phyloP scores from a whole-genome alignment of 2,329 filamentous ascomycete species.

The Colletotrichum shisoi region DNA sequence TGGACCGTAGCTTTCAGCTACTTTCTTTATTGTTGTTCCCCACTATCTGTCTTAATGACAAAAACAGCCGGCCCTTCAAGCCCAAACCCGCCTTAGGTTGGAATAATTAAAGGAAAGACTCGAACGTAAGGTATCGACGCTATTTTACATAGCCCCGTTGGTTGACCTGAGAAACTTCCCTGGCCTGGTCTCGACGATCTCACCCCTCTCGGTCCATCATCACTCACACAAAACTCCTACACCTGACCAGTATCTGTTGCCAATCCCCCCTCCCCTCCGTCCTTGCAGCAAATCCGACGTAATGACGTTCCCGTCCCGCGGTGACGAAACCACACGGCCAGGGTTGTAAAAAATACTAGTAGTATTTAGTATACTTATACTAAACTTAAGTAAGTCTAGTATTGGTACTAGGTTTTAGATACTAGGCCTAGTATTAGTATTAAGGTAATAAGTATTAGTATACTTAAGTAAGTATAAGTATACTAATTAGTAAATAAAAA shows the following conservation, averaged over 20 bases:
- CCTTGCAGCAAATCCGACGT: conserved; percentile 27
- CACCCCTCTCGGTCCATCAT: background rate
- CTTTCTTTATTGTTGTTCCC: background rate
- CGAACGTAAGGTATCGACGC: conserved; percentile 3
- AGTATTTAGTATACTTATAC: no score
- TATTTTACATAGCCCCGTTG: conserved; percentile 8
- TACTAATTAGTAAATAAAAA: no score
- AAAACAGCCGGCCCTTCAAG: background rate
- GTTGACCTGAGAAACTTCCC: background rate
- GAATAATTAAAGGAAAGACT: background rate
- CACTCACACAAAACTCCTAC: background rate
- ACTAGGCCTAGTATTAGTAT: no score
- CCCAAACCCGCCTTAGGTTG: background rate
- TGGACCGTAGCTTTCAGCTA: background rate
- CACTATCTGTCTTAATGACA: background rate
- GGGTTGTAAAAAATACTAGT: no score
- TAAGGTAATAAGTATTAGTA: no score
- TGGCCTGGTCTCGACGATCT: background rate
- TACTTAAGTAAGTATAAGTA: no score
- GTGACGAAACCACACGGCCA: conserved; percentile 18
- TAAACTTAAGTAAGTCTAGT: no score
- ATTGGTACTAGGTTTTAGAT: no score
- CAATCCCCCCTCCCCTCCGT: background rate
- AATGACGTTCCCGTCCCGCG: conserved; percentile 35
- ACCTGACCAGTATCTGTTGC: no score